Evolutionary conservation across 805 yeast genomes (phyloP), one percentile per base, ranked within the genome.

Genomic region (Kazachstania africana): DNA sequence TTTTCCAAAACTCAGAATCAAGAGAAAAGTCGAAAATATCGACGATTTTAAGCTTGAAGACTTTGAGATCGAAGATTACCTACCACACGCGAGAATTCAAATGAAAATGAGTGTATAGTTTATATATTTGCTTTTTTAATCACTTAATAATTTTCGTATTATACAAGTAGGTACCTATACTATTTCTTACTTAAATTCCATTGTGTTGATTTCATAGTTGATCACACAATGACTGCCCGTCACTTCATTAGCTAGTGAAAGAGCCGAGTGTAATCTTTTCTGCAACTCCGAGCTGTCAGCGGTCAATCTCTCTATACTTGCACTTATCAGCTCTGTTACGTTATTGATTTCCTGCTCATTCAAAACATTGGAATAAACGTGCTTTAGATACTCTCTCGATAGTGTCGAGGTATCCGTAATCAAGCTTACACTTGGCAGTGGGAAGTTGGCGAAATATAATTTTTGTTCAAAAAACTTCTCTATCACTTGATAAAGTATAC

Each of bases 91-190:
- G 2, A 75, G 75, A 38, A 88, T 91, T 44, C 81, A 79, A 43
- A 91, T 91, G 99, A 79, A 82, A 45, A 91, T 91, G 98, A 85
- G 96, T 53, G 98, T 91, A 18, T 91, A 64, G 55, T 8, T 6
- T 22, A 20, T 15, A 16, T 8, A 29, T 17, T 26, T 6, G 6
- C 13, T 24, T 24, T 13, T 13, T 13, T 12, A 27, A 15, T 10
- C 17, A 29, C 16, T 27, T 18, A 5, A 12, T 22, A 16, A 27
- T 17, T 17, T n/a, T 23, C 25, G 8, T n/a, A 6, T 19, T 19
- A 19, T 19, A 10, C 10, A 19, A 19, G 10, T 8, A 8, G 25
- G 13, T 9, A 23, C 8, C 12, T 23, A 8, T 6, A 19, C 10
- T 13, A n/a, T 18, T 22, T 14, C 6, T 24, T 27, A 34, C 15